These are phyloP conservation scores for Monilinia laxa DNA, from an alignment of 2,329 filamentous ascomycete species.

Conservation along the genomic window DNA sequence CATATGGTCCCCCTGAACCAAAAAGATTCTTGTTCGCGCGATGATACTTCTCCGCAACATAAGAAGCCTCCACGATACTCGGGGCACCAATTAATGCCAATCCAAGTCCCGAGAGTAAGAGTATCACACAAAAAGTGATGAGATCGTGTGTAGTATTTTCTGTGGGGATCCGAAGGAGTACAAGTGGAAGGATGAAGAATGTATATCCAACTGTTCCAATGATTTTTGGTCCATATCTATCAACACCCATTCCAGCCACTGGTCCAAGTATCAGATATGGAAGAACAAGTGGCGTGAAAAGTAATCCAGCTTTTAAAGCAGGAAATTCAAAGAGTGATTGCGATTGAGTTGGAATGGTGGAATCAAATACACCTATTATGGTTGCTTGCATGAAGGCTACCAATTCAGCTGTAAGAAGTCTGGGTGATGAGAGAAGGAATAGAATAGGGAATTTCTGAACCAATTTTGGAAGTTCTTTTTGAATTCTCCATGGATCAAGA, in stretches of 20 bases:
- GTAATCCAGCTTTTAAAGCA: constrained; percentile 42
- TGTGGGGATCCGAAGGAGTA: constrained; percentile 47
- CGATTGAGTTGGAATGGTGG: constrained; percentile 44
- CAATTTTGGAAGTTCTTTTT: constrained; percentile 28
- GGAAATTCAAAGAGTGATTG: constrained; percentile 43
- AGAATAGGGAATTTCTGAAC: constrained; percentile 49
- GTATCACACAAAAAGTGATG: constrained; percentile 47
- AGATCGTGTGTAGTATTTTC: constrained; percentile 44
- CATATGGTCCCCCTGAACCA: constrained; percentile 57
- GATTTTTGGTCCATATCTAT: constrained; percentile 42
- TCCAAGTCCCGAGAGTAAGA: constrained; percentile 51
- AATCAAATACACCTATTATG: constrained; percentile 43
- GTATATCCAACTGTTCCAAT: constrained; percentile 40
- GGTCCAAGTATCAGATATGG: constrained; percentile 43
- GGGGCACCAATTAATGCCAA: constrained; percentile 54
- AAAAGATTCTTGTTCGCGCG: constrained; percentile 56
- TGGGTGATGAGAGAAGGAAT: constrained; percentile 44
- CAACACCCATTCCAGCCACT: constrained; percentile 42
- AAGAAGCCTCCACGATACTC: constrained; percentile 56
- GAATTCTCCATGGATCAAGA: constrained; percentile 11
- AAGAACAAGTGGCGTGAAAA: constrained; percentile 44
- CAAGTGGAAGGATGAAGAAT: constrained; percentile 30
- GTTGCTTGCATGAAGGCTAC: constrained; percentile 48
- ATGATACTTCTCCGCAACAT: constrained; percentile 55
- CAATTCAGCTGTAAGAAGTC: constrained; percentile 44